Base-by-base conservation (phyloP, 345 rosid genomes). In the Draba incana region DNA sequence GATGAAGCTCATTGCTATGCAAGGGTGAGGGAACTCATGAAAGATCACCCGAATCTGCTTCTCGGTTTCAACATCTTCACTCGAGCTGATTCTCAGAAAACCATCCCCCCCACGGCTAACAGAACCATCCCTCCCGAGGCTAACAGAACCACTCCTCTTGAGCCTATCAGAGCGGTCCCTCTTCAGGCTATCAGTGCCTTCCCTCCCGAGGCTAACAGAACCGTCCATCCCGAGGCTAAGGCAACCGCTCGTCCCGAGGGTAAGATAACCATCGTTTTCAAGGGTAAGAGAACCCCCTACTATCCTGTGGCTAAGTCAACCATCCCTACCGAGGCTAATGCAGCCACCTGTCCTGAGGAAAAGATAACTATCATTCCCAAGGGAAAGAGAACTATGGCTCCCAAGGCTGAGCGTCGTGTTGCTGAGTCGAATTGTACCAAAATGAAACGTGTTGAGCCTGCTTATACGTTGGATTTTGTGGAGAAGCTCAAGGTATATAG, bases 401-500 rank as follows among this genome's bases (percentile, higher is more conserved):
- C 2, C 38, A 10, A 41, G 39, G 57, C 43, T 31, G 23, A 31
- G 9, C 35, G 20, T 7, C 5, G 23, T 23, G 31, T 20, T 39
- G 33, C 30, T 16, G 15, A 16, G 61, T 54, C 62, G 45, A 15
- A 5, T 6, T 25, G 6, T 31, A 55, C 16, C 38, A 24, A 57
- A 25, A 68, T 24, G 9, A 68, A 35, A 46, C 56, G 10, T 57
- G 30, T 14, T 49, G 52, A 61, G 51, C 30, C 30, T 28, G 3
- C 4, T 59, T 43, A 39, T 49, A 23, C 4, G 6, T 5, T 12
- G 33, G n/a, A 45, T 39, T 69, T 59, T 49, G 5, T 69, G 33
- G n/a, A 59, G 35, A 69, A 49, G 8, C 74, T 69, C 8, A 28
- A 49, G 66, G 74, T 69, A 58, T 59, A 48, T 13, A 23, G 1